phyloP scores from a whole-genome alignment of 371 early-diverging fungal species.

The Basidiobolus meristosporus region DNA sequence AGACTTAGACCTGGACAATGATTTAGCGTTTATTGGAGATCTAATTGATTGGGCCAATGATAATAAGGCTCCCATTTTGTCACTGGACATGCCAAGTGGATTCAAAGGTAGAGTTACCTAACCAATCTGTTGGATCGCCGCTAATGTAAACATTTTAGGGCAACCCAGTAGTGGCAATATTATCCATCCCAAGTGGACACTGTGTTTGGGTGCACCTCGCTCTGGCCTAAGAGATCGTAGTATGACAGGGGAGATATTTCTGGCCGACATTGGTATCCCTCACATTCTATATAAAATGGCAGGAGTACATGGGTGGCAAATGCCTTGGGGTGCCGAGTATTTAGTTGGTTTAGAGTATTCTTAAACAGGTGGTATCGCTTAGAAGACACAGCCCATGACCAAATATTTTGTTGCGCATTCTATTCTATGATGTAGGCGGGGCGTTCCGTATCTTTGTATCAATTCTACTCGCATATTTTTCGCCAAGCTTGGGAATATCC shows the following conservation, averaged over 20 bases:
- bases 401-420: too few relatives aligned
- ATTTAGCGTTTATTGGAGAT: constrained; percentile 19
- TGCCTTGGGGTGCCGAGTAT: constrained; percentile 56
- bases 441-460: too few relatives aligned
- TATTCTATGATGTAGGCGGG: too few relatives aligned
- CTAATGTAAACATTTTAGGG: too few relatives aligned
- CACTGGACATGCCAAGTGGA: constrained; percentile 58
- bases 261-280: constrained; percentile 67
- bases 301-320: constrained; percentile 28
- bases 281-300: constrained; percentile 32
- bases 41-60: constrained; percentile 59
- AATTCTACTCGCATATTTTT: too few relatives aligned
- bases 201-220: constrained; percentile 58
- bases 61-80: constrained; percentile 44
- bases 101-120: constrained; percentile 31
- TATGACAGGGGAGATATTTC: constrained; percentile 44
- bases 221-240: constrained; percentile 26
- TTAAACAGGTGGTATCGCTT: too few relatives aligned
- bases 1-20: constrained; percentile 26
- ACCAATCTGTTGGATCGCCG: too few relatives aligned
- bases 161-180: too few relatives aligned
- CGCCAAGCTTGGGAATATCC: too few relatives aligned
- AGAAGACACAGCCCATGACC: too few relatives aligned
- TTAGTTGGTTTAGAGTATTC: constrained; percentile 39
- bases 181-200: constrained; percentile 43